Conservation (phyloP, 129 eudicot genomes). For the Kitagawia praeruptora region DNA sequence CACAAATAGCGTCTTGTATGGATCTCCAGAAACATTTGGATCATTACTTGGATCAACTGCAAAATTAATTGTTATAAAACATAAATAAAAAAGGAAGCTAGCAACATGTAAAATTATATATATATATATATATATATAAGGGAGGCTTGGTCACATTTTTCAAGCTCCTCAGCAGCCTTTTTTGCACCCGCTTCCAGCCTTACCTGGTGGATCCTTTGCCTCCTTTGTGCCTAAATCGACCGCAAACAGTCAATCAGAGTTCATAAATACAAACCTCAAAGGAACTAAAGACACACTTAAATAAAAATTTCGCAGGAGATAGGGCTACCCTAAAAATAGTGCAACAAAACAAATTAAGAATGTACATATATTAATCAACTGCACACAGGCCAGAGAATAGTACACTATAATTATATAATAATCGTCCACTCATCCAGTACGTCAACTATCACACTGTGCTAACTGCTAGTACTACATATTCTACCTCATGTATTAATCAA, state of each 20-base stretch:
- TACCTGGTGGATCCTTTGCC: constrained; percentile 69
- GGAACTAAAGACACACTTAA: not conserved
- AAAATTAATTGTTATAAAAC: constrained; percentile 3
- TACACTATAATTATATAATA: not conserved
- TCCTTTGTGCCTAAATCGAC: constrained; percentile 53
- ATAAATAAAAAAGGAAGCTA: not conserved
- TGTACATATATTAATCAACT: not conserved
- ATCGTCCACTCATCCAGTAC: not conserved
- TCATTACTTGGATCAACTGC: constrained; percentile 82
- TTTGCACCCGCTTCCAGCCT: constrained; percentile 88
- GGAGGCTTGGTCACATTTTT: constrained; percentile 46
- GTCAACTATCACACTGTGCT: not conserved
- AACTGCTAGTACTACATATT: not conserved
- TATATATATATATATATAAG: not conserved
- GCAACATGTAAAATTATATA: not conserved
- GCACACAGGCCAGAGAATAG: not conserved
- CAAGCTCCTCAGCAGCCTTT: constrained; percentile 95
- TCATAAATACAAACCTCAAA: not conserved
- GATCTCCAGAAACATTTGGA: constrained; percentile 90
- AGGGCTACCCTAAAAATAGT: not conserved
- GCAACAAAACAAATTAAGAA: not conserved
- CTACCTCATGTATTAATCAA: not conserved
- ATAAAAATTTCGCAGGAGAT: not conserved
- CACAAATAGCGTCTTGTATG: constrained; percentile 88
- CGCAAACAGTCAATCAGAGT: not conserved